These are phyloP conservation scores for Tribonema minus DNA, from an alignment of 108 stramenopile genomes.

Conservation along the genomic window DNA sequence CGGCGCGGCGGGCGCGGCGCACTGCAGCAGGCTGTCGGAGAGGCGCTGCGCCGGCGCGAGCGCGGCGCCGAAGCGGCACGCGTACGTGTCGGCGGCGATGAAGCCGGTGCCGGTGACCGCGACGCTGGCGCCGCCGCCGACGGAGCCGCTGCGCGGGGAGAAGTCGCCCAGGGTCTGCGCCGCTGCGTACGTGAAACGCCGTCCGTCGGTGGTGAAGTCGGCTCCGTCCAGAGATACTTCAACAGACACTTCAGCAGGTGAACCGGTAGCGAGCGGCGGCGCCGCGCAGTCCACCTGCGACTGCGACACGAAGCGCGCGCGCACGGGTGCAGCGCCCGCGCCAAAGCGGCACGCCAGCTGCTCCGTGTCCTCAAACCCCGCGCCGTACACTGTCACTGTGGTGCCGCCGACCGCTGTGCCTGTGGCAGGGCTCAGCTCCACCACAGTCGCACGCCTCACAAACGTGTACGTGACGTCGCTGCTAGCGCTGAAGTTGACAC, in stretches of 20 bases:
- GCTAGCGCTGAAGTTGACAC: slow-evolving; percentile 9
- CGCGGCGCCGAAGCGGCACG: not conserved
- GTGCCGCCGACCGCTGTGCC: no score
- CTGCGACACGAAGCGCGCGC: no score
- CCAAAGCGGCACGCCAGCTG: slow-evolving; percentile 18
- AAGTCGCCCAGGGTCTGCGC: not conserved
- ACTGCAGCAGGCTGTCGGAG: not conserved
- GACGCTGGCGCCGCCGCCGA: not conserved
- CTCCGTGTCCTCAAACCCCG: slow-evolving; percentile 7
- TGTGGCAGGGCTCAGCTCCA: no score
- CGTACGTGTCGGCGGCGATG: not conserved
- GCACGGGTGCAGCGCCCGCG: not conserved
- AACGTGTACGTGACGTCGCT: not conserved
- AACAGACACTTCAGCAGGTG: no score
- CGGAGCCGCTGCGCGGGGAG: not conserved
- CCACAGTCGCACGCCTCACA: no score
- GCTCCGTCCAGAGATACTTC: no score
- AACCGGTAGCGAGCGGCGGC: no score
- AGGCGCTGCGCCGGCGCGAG: not conserved
- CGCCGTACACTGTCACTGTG: slow-evolving; percentile 10
- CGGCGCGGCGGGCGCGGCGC: not conserved
- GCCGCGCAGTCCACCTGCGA: no score
- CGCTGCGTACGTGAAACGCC: not conserved
- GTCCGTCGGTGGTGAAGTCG: no score
- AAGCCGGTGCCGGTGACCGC: not conserved